Base-by-base conservation (phyloP, 1,284 basidiomycete species). In the Leccinum variabile region DNA sequence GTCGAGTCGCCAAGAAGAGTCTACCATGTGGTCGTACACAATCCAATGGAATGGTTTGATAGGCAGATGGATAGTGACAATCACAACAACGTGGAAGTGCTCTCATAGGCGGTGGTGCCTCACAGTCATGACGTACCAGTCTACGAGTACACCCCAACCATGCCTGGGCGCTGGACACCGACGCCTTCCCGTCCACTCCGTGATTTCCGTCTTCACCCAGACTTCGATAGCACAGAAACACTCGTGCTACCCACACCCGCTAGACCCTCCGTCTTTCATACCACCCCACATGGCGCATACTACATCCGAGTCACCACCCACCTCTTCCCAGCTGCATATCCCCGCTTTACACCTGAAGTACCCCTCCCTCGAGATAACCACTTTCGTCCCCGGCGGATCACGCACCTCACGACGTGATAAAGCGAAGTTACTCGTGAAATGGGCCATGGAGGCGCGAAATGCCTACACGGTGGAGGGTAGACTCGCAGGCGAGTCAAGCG, bases 291-390 rank as follows among this genome's bases (percentile, higher is more conserved):
- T 28, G 28, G 28, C 28, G 28, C 28, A 28, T 28, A 28, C 28
- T 28, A 28, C 28, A 28, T 28, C 28, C 37, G 37, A 39, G 37
- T 82, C 5, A 84, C 84, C 1, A 89, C 89, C 0, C 92, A 95
- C 69, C 69, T 93, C 37, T 75, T 92, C n/a, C 90, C 91, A 0
- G 87, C 89, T 5, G 86, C 89, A 0, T 84, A 84, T 69, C 84
- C 91, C 3, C 82, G 90, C 10, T 80, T 80, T 14, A 79, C 79
- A 1, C 80, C 82, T 0, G 75, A 81, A 59, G 71, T 81, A 3
- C 79, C 83, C 1, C 66, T 80, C 0, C 83, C 83, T 30, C 2
- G 64, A 70, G 54, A 56, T 68, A 54, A 71, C 75, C 7, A 2
- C 58, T 4, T 67, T 63, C 39, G 56, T 54, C 5, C 50, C 59